Evolutionary conservation across 202 grass and related monocot species (phyloP).

Genomic region (Zizania palustris): DNA sequence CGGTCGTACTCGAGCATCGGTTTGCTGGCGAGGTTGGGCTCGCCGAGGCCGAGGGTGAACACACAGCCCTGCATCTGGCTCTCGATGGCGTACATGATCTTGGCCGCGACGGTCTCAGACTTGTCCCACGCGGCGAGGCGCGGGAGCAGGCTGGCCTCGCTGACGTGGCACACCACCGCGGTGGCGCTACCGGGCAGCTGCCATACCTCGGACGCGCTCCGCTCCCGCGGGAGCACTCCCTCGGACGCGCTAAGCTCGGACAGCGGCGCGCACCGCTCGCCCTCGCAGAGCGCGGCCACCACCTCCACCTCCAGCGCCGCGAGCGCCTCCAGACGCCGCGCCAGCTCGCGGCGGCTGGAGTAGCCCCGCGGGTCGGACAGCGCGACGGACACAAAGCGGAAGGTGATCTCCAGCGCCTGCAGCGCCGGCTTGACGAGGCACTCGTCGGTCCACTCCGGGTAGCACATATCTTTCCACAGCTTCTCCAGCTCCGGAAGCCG

Average conservation of each 20-base stretch:
- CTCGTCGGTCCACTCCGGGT: conserved; percentile 69
- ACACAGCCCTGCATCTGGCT: conserved; percentile 73
- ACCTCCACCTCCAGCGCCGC: conserved; percentile 68
- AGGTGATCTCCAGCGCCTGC: conserved; percentile 87
- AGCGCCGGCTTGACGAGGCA: conserved; percentile 68
- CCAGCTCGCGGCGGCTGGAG: conserved; percentile 65
- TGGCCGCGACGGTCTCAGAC: conserved; percentile 61
- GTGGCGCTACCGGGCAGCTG: conserved; percentile 63
- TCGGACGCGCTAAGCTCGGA: conserved; percentile 59
- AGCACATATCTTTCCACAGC: conserved; percentile 52
- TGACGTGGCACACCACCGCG: conserved; percentile 64
- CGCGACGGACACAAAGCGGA: conserved; percentile 74
- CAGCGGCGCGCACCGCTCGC: conserved; percentile 60
- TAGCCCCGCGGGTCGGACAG: conserved; percentile 83
- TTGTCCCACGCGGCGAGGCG: conserved; percentile 78
- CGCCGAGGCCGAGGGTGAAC: conserved; percentile 86
- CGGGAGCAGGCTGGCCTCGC: conserved; percentile 79
- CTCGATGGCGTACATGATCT: conserved; percentile 74
- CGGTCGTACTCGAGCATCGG: conserved; percentile 84
- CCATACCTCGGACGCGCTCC: conserved; percentile 82
- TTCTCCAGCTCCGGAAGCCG: conserved; percentile 63
- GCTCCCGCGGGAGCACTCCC: conserved; percentile 70
- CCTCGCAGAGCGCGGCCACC: conserved; percentile 73
- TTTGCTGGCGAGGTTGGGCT: conserved; percentile 92
- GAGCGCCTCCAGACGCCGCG: conserved; percentile 64